Evolutionary conservation across 306 rosid genomes (phyloP), one percentile per base, ranked within the genome.

Genomic region (Cicer pinnatifidum): DNA sequence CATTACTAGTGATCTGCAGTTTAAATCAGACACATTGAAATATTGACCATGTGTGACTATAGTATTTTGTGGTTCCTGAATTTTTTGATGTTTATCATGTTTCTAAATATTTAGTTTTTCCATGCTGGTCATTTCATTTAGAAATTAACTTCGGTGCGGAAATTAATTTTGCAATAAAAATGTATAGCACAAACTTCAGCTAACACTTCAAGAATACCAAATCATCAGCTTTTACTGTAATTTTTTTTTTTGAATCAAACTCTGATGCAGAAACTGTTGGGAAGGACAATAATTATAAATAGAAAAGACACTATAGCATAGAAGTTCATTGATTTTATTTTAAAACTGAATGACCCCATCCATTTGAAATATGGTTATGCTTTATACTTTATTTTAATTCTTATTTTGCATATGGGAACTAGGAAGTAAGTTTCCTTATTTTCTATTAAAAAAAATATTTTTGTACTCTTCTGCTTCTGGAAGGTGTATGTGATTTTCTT

Each of bases 371-470:
- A 69, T 47, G 28, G 45, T 23, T 46, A 68, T 47, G 19, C 19
- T 17, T 17, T 17, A 68, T 48, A 28, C 46, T 35, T 35, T 33
- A 13, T 48, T 50, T 23, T 19, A 67, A 45, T 67, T 19, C 40
- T 46, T 41, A 20, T 45, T 16, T 66, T 66, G 13, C 56, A 66
- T 45, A 39, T 66, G 10, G 54, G 23, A 67, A 67, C 8, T 65
- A 46, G 71, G 41, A 67, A 67, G 56, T 28, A 33, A 47, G 60
- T 50, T 50, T 47, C 44, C 62, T n/a, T 50, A 69, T n/a, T 69
- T 69, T 23, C 17, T 19, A 46, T 8, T 8, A 17, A 50, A 66
- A 28, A 33, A 48, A 33, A 48, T 47, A 37, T 69, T 5, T 69
- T 69, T 69, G 46, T 35, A 65, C 39, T 28, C 33, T 37, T 50